Percentiles rank a stretch among this genome's conserved stretches.
phyloP scores from a whole-genome alignment of 2,329 filamentous ascomycete genomes.

The Venturia pyrina region DNA sequence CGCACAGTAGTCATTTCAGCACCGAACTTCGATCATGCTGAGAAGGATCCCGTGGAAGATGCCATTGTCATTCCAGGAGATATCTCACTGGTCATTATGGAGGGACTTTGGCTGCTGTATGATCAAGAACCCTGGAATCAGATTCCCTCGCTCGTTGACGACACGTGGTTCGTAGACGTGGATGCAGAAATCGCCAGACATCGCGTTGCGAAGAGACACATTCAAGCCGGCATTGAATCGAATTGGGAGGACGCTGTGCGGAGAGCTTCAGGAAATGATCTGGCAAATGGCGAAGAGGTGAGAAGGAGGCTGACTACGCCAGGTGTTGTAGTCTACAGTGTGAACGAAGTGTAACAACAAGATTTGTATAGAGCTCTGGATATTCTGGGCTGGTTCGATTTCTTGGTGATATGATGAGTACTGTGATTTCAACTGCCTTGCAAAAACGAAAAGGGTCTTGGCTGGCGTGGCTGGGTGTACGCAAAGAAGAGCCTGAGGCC shows the following conservation, averaged over 20 bases:
- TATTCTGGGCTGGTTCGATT: too few relatives aligned
- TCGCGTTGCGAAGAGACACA: conserved; percentile 65
- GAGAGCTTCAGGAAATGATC: conserved; percentile 74
- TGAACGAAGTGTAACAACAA: not conserved
- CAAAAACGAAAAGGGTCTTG: too few relatives aligned
- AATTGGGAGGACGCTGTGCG: conserved; percentile 59
- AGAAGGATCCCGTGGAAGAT: conserved; percentile 64
- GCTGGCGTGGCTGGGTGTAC: too few relatives aligned
- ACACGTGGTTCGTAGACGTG: conserved; percentile 72
- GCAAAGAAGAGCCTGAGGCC: too few relatives aligned
- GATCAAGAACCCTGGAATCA: conserved; percentile 56
- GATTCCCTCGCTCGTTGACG: conserved; percentile 57
- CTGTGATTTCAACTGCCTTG: too few relatives aligned
- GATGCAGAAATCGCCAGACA: conserved; percentile 59
- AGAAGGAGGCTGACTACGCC: conserved; percentile 40
- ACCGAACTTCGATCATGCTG: conserved; percentile 69
- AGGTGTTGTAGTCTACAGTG: not conserved
- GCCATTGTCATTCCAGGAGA: conserved; percentile 55
- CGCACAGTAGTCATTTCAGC: conserved; percentile 50
- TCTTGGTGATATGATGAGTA: too few relatives aligned
- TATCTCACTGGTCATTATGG: conserved; percentile 60
- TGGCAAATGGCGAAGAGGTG: conserved; percentile 79
- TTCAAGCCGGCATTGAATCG: conserved; percentile 66
- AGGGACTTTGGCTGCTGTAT: conserved; percentile 68
- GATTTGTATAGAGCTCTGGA: not conserved